Base-by-base conservation (phyloP, 208 protist genomes). In the Trypanosoma grayi region DNA sequence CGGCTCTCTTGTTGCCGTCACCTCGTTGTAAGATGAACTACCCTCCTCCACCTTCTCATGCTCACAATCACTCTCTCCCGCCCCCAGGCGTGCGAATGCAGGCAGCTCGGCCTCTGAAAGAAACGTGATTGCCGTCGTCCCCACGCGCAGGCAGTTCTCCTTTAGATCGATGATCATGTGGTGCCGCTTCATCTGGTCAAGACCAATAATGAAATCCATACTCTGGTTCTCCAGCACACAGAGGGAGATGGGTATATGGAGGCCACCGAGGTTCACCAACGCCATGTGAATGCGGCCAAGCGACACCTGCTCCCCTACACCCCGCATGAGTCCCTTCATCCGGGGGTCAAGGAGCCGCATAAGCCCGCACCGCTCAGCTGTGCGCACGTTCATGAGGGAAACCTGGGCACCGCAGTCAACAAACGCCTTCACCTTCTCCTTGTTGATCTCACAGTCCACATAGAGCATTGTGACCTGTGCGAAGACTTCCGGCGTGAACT, bases 401-500 rank as follows among this genome's bases (percentile, higher is more conserved):
- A 69, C 65, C 77, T 94, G 85, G 25, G 90, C 87, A 0, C 90
- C 90, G 0, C 73, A 89, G 70, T 98, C 97, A 16, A 99, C 89
- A 74, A 98, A 97, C n/a, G 95, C 96, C 54, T 94, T 97, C 4
- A 99, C n/a, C 8, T 77, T 82, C 4, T 80, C 50, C 4, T 77
- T 66, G 73, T 99, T 98, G 37, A 99, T 87, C 27, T 82, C 63
- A 57, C 79, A 89, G 25, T 83, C 51, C 30, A 99, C 84, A 71
- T 96, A 98, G 13, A 99, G 73, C 94, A 99, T 98, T 37, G 76
- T 58, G 8, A 97, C 89, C 8, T 5, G 10, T 2, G 60, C 86
- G 64, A 98, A 98, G 0, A 81, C 69, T 77, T 98, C 96, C n/a
- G 97, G 97, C 4, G 80, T 96, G 66, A 97, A 83, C 72, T 98